phyloP scores from a whole-genome alignment of 345 rosid species.

The Eucalyptus tenuipes region DNA sequence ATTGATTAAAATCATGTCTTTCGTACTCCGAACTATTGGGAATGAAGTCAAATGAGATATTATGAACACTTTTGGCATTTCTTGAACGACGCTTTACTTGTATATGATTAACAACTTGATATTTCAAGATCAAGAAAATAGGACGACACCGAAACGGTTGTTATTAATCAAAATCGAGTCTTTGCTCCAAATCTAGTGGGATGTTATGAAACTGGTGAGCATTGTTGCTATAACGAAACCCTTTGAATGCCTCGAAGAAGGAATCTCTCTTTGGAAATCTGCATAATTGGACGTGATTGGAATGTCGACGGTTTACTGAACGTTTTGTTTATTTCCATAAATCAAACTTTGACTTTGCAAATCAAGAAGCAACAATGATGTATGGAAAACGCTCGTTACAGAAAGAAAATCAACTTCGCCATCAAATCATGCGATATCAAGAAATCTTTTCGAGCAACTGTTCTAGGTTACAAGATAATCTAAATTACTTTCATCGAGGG shows the following conservation, averaged over 20 bases:
- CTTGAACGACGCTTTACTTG: not conserved
- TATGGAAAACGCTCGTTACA: not conserved
- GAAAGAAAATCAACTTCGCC: not conserved
- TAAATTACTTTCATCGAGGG: not conserved
- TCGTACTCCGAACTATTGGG: not conserved
- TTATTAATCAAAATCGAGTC: not conserved
- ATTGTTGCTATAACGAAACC: not conserved
- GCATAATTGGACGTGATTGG: not conserved
- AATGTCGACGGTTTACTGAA: not conserved
- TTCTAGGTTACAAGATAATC: not conserved
- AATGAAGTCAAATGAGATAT: not conserved
- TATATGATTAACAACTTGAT: not conserved
- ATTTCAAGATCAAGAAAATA: not conserved
- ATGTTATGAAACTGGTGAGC: not conserved
- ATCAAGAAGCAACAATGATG: not conserved
- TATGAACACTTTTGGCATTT: not conserved
- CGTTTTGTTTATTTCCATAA: not conserved
- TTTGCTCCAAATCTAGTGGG: not conserved
- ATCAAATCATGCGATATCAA: not conserved
- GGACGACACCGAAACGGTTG: not conserved
- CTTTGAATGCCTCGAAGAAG: not conserved
- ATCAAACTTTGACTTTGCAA: not conserved
- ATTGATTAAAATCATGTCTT: not conserved
- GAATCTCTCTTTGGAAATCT: not conserved
- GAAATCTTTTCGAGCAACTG: not conserved